Conservation (phyloP, 495 filamentous ascomycete genomes). For the Annulohypoxylon moriforme region DNA sequence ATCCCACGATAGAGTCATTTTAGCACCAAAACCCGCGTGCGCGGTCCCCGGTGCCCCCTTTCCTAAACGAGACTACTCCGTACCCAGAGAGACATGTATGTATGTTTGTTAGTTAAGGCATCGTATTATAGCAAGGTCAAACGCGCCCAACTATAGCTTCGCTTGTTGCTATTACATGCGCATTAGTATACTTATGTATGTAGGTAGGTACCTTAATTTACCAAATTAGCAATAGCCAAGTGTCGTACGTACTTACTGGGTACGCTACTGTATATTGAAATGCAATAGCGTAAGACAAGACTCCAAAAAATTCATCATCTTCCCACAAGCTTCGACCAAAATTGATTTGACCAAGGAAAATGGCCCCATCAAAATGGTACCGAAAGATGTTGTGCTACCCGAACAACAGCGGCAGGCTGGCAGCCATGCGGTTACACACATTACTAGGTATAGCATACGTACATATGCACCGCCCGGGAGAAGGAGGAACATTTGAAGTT, state of each 20-base stretch:
- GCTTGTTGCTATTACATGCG: background rate
- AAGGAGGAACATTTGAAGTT: too few relatives aligned
- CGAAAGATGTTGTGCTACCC: conserved; percentile 19
- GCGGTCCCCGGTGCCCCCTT: conserved; percentile 17
- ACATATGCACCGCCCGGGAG: conserved; percentile 2
- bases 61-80: conserved; percentile 29
- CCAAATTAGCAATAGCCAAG: background rate
- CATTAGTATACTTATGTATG: background rate
- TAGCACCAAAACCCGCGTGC: conserved; percentile 2
- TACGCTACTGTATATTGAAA: background rate
- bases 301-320: background rate
- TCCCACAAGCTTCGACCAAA: background rate
- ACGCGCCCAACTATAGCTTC: background rate
- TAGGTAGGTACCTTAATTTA: background rate
- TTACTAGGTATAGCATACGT: conserved; percentile 3
- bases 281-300: background rate
- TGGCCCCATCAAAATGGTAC: conserved; percentile 29
- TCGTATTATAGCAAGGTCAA: background rate
- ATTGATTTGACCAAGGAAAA: background rate
- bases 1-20: conserved; percentile 18
- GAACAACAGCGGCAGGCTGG: background rate
- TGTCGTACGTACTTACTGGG: background rate
- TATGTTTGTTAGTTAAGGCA: background rate
- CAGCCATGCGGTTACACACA: conserved; percentile 11
- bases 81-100: background rate